Evolutionary conservation across 179 eudicot genomes (phyloP).

Genomic region (Nepenthes alata): DNA sequence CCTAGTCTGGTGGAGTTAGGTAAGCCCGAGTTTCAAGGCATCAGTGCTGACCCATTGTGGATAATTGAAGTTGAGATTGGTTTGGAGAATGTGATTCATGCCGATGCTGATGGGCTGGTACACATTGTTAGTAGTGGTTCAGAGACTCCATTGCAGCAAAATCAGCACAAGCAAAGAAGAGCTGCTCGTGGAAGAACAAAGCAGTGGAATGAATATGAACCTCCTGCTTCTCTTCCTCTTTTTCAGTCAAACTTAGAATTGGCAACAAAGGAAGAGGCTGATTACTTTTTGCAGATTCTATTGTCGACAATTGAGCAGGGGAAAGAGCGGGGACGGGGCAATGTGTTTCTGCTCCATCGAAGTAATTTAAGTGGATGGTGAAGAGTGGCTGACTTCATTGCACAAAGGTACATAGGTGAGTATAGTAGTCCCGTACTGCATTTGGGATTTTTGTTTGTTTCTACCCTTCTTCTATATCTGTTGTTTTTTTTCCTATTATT

Average conservation of each 20-base stretch:
- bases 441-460: too few species aligned
- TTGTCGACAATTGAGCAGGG: constrained; percentile 56
- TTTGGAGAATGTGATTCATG: constrained; percentile 69
- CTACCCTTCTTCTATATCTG: too few species aligned
- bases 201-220: constrained; percentile 32
- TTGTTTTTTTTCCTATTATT: too few species aligned
- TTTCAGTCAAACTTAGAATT: constrained; percentile 66
- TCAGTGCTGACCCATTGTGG: constrained; percentile 71
- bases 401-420: neutral
- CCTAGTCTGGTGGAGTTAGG: constrained; percentile 48
- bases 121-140: constrained; percentile 83
- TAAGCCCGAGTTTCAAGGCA: constrained; percentile 54
- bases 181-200: constrained; percentile 21
- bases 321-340: constrained; percentile 71
- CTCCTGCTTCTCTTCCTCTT: constrained; percentile 47
- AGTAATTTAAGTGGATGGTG: constrained; percentile 26
- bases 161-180: constrained; percentile 29
- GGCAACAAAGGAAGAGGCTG: constrained; percentile 46
- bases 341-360: constrained; percentile 55
- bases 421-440: neutral
- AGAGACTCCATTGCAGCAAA: constrained; percentile 39
- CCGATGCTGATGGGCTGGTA: constrained; percentile 45
- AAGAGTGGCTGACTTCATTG: too few species aligned
- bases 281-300: constrained; percentile 43
- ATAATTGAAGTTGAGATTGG: constrained; percentile 48